These are phyloP conservation scores for Hericium erinaceus DNA, from an alignment of 768 basidiomycete species.

Conservation along the genomic window DNA sequence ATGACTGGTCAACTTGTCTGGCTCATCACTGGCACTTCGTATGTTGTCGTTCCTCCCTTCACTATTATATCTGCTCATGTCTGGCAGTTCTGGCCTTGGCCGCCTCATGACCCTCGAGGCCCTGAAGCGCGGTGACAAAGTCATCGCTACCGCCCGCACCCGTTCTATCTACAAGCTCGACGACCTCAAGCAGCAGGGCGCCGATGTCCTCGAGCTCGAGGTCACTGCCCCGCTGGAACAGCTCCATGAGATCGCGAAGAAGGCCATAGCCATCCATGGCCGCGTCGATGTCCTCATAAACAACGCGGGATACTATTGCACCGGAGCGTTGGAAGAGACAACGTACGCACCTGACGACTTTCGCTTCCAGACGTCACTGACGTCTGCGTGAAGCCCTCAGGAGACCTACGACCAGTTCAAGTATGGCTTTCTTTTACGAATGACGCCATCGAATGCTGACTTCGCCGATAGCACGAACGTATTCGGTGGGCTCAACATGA, in stretches of 20 bases:
- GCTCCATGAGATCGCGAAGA: conserved; percentile 13
- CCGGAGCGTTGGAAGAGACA: conserved; percentile 14
- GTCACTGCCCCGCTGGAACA: conserved; percentile 15
- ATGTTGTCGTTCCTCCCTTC: background rate
- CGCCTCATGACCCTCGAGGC: conserved; percentile 9
- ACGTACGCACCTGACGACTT: conserved; percentile 1
- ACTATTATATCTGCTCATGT: background rate
- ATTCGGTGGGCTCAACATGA: conserved; percentile 13
- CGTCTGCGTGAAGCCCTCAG: conserved; percentile 10
- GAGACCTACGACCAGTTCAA: conserved; percentile 15
- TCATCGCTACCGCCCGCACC: conserved; percentile 12
- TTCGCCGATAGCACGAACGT: conserved; percentile 11
- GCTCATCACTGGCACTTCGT: conserved; percentile 23
- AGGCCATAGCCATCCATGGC: conserved; percentile 13
- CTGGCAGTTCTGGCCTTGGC: conserved; percentile 9
- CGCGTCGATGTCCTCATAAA: conserved; percentile 16
- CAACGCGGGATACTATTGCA: conserved; percentile 4
- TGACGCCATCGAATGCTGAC: background rate
- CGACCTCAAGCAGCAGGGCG: conserved; percentile 19
- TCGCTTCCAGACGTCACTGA: background rate
- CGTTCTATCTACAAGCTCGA: conserved; percentile 17
- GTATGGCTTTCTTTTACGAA: background rate
- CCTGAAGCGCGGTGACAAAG: conserved; percentile 14
- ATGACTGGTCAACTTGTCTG: conserved; percentile 17
- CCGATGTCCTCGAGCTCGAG: conserved; percentile 19